Percentiles rank a stretch among this genome's conserved stretches.
These are phyloP conservation scores for Nectriaceae sp. DNA, from an alignment of 2,329 filamentous ascomycete genomes.

Conservation along the genomic window DNA sequence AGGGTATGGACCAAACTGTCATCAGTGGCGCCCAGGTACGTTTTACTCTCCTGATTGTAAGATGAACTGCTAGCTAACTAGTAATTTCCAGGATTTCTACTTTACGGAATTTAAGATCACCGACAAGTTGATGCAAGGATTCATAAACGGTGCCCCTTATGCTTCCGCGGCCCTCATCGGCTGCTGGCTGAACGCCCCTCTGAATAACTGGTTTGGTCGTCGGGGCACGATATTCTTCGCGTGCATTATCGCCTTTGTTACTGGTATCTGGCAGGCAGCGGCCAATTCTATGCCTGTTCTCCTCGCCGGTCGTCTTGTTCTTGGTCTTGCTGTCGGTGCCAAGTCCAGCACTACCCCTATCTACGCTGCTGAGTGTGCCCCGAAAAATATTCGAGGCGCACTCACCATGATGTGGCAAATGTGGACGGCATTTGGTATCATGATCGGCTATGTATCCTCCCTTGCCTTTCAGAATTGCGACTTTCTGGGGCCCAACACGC, in stretches of 20 bases:
- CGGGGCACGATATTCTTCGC: constrained; percentile 65
- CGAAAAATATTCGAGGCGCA: constrained; percentile 67
- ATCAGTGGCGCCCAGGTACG: constrained; percentile 52
- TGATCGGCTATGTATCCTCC: constrained; percentile 52
- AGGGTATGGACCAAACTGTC: constrained; percentile 66
- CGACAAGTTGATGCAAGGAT: constrained; percentile 41
- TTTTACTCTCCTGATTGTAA: not conserved
- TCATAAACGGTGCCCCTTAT: constrained; percentile 57
- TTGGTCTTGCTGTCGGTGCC: constrained; percentile 69
- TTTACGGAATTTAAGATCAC: constrained; percentile 36
- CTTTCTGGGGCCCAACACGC: constrained; percentile 39
- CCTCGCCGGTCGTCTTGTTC: constrained; percentile 63
- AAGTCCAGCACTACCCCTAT: constrained; percentile 68
- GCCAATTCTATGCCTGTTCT: constrained; percentile 56
- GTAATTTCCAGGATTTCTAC: constrained; percentile 35
- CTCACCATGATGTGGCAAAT: constrained; percentile 76
- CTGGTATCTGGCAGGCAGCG: constrained; percentile 47
- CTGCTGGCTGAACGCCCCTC: constrained; percentile 41
- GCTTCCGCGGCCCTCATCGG: constrained; percentile 48
- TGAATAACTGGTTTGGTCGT: constrained; percentile 62
- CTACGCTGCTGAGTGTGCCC: constrained; percentile 71
- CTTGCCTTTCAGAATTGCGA: constrained; percentile 53
- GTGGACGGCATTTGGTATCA: constrained; percentile 40
- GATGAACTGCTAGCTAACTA: constrained; percentile 4
- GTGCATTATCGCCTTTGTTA: constrained; percentile 52